phyloP scores from a whole-genome alignment of 495 filamentous ascomycete species.

The Pyronema domesticum region DNA sequence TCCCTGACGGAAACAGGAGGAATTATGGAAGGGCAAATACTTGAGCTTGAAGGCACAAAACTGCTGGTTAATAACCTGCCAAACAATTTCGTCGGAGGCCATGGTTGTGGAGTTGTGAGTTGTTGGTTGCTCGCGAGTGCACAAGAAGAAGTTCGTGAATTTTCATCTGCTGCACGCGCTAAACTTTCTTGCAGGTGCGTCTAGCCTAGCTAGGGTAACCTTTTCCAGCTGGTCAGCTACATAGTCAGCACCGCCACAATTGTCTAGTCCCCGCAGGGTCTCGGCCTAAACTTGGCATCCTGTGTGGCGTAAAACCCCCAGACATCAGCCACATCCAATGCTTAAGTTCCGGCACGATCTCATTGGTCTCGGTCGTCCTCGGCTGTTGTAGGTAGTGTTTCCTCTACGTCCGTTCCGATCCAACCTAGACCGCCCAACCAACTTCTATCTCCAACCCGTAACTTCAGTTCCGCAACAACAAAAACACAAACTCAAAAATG shows the following conservation, averaged over 20 bases:
- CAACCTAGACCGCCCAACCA: constrained; percentile 11
- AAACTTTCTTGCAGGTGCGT: too few species aligned
- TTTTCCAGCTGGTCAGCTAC: too few species aligned
- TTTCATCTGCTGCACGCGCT: too few species aligned
- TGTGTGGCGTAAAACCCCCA: too few species aligned
- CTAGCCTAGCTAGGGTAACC: too few species aligned
- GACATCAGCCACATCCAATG: not conserved
- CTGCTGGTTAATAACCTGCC: constrained; percentile 88
- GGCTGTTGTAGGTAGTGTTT: not conserved
- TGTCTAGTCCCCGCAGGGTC: too few species aligned
- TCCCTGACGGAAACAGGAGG: not conserved
- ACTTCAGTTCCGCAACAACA: constrained; percentile 24
- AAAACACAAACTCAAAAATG: constrained; percentile 12
- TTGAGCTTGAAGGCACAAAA: constrained; percentile 96
- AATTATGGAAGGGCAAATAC: constrained; percentile 28
- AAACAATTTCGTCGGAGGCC: constrained; percentile 93
- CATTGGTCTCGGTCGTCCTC: not conserved
- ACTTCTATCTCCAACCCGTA: not conserved
- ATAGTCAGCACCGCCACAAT: too few species aligned
- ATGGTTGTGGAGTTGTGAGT: constrained; percentile 24
- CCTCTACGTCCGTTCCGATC: not conserved
- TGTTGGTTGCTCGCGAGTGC: not conserved
- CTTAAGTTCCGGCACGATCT: not conserved
- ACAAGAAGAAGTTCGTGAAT: not conserved
- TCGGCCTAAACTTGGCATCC: too few species aligned